These are phyloP conservation scores for Phytophthora citricola DNA, from an alignment of 352 stramenopile genomes.

Conservation along the genomic window DNA sequence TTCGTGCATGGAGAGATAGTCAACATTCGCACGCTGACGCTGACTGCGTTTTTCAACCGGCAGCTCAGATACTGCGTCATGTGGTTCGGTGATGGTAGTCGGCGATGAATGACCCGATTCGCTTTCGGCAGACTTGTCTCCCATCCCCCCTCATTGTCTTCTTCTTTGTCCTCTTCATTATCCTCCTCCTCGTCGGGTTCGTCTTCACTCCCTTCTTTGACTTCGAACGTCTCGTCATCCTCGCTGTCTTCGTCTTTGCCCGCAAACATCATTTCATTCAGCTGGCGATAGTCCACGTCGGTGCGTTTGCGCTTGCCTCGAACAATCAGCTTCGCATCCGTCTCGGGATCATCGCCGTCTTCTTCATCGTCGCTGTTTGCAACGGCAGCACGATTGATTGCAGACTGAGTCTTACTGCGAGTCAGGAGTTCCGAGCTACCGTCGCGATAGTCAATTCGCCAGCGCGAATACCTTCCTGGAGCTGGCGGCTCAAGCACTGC, in stretches of 20 bases:
- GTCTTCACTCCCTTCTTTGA: constrained; percentile 50
- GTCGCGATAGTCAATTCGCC: constrained; percentile 68
- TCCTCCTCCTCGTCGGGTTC: constrained; percentile 43
- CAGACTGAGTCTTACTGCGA: constrained; percentile 33
- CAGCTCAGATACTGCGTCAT: constrained; percentile 23
- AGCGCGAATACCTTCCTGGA: constrained; percentile 45
- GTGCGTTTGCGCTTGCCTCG: constrained; percentile 82
- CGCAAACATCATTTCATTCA: constrained; percentile 84
- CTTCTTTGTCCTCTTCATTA: constrained; percentile 35
- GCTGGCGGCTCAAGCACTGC: constrained; percentile 40
- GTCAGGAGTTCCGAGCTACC: constrained; percentile 54
- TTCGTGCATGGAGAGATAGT: constrained; percentile 77
- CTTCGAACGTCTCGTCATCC: constrained; percentile 51
- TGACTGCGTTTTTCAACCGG: constrained; percentile 23
- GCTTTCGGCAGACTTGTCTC: constrained; percentile 14
- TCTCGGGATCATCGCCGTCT: constrained; percentile 29
- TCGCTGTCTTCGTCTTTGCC: constrained; percentile 71
- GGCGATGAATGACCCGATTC: constrained; percentile 28
- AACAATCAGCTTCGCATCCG: constrained; percentile 56
- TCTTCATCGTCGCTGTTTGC: constrained; percentile 17
- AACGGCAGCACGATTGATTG: constrained; percentile 41
- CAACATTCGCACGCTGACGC: constrained; percentile 40
- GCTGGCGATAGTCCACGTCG: constrained; percentile 78
- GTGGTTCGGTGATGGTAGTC: constrained; percentile 29
- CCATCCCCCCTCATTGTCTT: constrained; percentile 19